These are phyloP conservation scores for Spathaspora arborariae DNA, from an alignment of 805 yeast genomes.

Conservation along the genomic window DNA sequence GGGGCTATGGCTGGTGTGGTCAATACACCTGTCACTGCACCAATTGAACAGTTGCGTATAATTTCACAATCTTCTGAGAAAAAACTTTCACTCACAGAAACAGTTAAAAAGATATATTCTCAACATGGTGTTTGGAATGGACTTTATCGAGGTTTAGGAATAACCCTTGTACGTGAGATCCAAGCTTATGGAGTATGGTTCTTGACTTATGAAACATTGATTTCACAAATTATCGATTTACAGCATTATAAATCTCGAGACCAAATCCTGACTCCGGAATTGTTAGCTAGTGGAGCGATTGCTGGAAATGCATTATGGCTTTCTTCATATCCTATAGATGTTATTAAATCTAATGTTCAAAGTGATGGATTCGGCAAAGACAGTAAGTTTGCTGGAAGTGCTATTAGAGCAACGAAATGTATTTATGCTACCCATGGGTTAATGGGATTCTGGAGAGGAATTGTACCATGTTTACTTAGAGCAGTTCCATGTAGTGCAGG, in stretches of 20 bases:
- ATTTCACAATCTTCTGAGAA: slow-evolving; percentile 49
- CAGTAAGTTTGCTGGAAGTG: slow-evolving; percentile 42
- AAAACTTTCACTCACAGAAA: slow-evolving; percentile 22
- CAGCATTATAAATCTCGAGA: slow-evolving; percentile 39
- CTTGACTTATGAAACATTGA: slow-evolving; percentile 56
- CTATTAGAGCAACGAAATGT: slow-evolving; percentile 29
- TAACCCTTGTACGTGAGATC: slow-evolving; percentile 56
- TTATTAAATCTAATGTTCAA: slow-evolving; percentile 47
- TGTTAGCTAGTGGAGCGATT: slow-evolving; percentile 54
- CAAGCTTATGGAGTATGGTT: slow-evolving; percentile 80
- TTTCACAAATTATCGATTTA: slow-evolving; percentile 32
- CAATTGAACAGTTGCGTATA: slow-evolving; percentile 65
- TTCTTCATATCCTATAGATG: slow-evolving; percentile 51
- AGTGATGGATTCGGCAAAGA: slow-evolving; percentile 48
- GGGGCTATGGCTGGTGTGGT: slow-evolving; percentile 67
- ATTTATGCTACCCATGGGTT: slow-evolving; percentile 43
- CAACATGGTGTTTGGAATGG: slow-evolving; percentile 45
- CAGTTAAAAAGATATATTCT: slow-evolving; percentile 40
- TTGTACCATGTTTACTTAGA: slow-evolving; percentile 54
- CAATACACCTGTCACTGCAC: slow-evolving; percentile 60
- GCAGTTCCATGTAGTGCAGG: slow-evolving; percentile 70
- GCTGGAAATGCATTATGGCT: slow-evolving; percentile 72
- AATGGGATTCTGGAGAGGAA: slow-evolving; percentile 60
- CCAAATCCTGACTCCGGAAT: slow-evolving; percentile 52
- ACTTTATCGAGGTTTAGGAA: slow-evolving; percentile 49